Conservation (phyloP, 73 alveolate species). For the Diophrys sp. region DNA sequence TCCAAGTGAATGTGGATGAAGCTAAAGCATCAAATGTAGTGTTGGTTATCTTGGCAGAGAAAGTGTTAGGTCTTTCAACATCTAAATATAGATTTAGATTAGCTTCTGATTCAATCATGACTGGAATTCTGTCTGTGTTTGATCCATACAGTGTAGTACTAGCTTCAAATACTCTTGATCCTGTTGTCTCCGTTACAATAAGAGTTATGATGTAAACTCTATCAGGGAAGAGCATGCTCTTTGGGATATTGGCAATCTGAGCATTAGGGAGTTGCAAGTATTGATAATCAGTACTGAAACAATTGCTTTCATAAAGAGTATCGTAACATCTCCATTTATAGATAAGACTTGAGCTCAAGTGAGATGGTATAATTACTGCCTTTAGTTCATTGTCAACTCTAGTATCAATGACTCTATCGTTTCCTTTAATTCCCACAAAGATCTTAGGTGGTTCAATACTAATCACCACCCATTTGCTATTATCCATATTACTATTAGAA, state of each 20-base stretch:
- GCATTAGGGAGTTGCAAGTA: not conserved
- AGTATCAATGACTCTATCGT: not conserved
- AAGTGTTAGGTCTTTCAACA: not conserved
- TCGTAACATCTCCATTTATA: not conserved
- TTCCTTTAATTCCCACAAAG: not conserved
- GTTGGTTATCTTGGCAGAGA: not conserved
- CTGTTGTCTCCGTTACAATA: not conserved
- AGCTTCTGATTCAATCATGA: not conserved
- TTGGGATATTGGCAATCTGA: not conserved
- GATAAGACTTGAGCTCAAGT: not conserved
- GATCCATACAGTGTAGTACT: not conserved
- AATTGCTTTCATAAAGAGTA: no score
- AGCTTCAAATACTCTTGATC: not conserved
- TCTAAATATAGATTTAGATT: not conserved
- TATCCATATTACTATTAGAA: not conserved
- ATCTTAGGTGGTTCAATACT: not conserved
- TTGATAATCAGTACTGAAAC: not conserved
- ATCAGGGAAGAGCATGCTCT: not conserved
- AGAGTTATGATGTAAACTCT: not conserved
- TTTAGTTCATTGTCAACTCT: not conserved
- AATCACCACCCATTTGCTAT: not conserved
- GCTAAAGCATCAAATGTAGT: not conserved
- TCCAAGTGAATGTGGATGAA: not conserved
- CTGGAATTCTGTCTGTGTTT: not conserved
- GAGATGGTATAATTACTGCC: not conserved